phyloP scores from a whole-genome alignment of 305 asterid species.

The Solanum hybrid region DNA sequence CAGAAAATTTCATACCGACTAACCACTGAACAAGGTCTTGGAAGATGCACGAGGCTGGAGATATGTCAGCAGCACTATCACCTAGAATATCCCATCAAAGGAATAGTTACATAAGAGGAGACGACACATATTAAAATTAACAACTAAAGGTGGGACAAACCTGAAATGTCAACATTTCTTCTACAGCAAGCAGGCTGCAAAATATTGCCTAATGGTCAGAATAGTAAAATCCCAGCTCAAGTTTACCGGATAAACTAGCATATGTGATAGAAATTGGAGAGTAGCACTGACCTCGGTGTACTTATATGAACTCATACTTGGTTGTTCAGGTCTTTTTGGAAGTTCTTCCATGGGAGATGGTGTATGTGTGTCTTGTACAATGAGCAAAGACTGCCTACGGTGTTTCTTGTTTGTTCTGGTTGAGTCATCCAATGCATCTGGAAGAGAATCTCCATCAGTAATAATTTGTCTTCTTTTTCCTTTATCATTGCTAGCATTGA shows the following conservation, averaged over 20 bases:
- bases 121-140: neutral
- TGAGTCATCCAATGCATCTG: slow-evolving; percentile 4
- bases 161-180: slow-evolving; percentile 37
- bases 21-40: slow-evolving; percentile 65
- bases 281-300: slow-evolving; percentile 20
- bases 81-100: slow-evolving; percentile 25
- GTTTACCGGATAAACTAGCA: slow-evolving; percentile 5
- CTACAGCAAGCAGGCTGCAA: slow-evolving; percentile 71
- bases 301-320: slow-evolving; percentile 20
- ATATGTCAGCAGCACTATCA: slow-evolving; percentile 31
- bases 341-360: slow-evolving; percentile 19
- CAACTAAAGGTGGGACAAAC: slow-evolving; percentile 19
- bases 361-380: neutral
- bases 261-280: slow-evolving; percentile 33
- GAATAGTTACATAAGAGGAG: neutral
- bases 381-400: slow-evolving; percentile 2
- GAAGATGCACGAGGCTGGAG: slow-evolving; percentile 51
- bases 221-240: slow-evolving; percentile 1
- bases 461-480: slow-evolving; percentile 4
- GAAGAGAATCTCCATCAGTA: slow-evolving; percentile 9
- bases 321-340: neutral
- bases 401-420: slow-evolving; percentile 12
- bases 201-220: slow-evolving; percentile 17
- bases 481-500: slow-evolving; percentile 14
- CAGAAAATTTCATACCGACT: slow-evolving; percentile 59